These are phyloP conservation scores for Geranium brycei DNA, from an alignment of 345 rosid genomes.

Conservation along the genomic window DNA sequence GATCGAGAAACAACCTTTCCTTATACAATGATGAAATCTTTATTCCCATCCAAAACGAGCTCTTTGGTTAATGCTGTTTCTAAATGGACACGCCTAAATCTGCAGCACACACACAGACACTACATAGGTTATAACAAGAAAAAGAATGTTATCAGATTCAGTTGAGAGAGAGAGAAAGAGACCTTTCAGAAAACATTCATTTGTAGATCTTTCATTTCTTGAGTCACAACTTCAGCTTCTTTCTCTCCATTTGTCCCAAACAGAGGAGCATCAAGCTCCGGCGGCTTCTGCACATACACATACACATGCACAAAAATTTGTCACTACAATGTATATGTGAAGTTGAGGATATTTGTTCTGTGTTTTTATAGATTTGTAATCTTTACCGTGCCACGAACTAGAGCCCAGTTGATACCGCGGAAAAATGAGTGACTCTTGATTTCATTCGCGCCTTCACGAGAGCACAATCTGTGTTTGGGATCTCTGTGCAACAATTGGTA, in stretches of 20 bases:
- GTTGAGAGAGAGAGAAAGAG: background rate
- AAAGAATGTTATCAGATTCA: too few species aligned
- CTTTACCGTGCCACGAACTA: constrained; percentile 75
- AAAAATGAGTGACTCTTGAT: constrained; percentile 76
- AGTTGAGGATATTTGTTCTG: background rate
- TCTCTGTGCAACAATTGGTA: constrained; percentile 67
- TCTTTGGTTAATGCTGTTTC: too few species aligned
- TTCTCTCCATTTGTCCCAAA: background rate
- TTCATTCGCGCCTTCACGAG: constrained; percentile 69
- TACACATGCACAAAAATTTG: background rate
- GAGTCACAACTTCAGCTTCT: background rate
- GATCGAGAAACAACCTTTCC: too few species aligned
- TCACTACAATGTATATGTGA: background rate
- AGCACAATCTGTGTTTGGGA: constrained; percentile 72
- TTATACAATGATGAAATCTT: background rate
- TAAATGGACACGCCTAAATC: background rate
- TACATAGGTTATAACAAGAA: background rate
- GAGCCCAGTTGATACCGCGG: constrained; percentile 74
- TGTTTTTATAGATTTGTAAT: background rate
- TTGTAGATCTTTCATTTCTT: background rate
- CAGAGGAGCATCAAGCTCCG: background rate
- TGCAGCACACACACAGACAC: background rate
- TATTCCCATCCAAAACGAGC: background rate
- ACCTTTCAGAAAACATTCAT: background rate
- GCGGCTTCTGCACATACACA: background rate